Evolutionary conservation across 768 basidiomycete genomes (phyloP).

Genomic region (Gloeophyllum trabeum): DNA sequence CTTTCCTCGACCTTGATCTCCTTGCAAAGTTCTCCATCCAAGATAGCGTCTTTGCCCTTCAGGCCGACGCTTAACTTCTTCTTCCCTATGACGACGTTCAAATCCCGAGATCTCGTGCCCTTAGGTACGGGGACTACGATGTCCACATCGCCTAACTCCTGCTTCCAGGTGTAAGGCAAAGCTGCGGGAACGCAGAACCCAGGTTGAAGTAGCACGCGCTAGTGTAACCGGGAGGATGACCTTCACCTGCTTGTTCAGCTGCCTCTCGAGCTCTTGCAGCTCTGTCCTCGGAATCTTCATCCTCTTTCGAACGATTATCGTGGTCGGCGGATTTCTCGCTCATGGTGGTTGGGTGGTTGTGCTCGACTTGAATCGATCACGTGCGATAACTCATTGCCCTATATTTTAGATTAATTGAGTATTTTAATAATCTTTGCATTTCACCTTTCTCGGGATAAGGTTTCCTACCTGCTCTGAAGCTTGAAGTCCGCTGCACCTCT

Average conservation of each 20-base stretch:
- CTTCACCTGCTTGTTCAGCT: constrained; percentile 77
- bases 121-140: constrained; percentile 75
- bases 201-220: constrained; percentile 9
- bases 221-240: constrained; percentile 10
- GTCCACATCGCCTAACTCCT: constrained; percentile 82
- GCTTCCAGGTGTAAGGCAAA: constrained; percentile 87
- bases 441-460: too few species aligned
- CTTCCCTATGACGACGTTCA: constrained; percentile 67
- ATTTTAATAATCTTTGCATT: too few species aligned
- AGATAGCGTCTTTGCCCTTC: constrained; percentile 76
- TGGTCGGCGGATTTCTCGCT: constrained; percentile 40
- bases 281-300: constrained; percentile 65
- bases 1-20: constrained; percentile 95
- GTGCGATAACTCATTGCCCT: too few species aligned
- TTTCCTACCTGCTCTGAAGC: too few species aligned
- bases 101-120: constrained; percentile 74
- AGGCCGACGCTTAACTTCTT: constrained; percentile 74
- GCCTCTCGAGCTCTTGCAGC: constrained; percentile 57
- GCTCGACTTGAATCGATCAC: too few species aligned
- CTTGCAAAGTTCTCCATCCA: constrained; percentile 85
- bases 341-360: constrained; percentile 14
- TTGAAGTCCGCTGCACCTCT: too few species aligned
- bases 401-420: too few species aligned
- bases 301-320: constrained; percentile 66
- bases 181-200: constrained; percentile 27